These are phyloP conservation scores for Colletotrichum horii DNA, from an alignment of 2,329 filamentous ascomycete species.

Conservation along the genomic window DNA sequence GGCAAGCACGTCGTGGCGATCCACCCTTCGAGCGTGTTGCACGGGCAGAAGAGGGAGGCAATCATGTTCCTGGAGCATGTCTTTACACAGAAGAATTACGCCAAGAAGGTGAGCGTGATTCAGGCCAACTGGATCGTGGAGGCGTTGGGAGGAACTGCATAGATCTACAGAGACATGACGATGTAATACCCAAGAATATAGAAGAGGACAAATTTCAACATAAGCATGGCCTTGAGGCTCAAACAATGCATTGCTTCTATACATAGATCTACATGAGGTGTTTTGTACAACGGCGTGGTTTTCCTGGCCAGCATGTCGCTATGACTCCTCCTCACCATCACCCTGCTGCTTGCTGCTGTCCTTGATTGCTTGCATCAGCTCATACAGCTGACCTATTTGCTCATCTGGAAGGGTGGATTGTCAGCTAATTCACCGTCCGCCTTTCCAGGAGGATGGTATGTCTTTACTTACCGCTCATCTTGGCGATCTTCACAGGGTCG, in stretches of 20 bases:
- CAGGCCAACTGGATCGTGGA: slow-evolving; percentile 65
- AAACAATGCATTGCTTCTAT: background rate
- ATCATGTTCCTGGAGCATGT: slow-evolving; percentile 74
- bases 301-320: background rate
- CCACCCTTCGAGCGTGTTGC: slow-evolving; percentile 67
- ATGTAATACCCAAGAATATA: no score
- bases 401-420: no score
- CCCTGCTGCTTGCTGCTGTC: slow-evolving; percentile 34
- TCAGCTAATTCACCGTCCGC: no score
- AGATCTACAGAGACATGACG: background rate
- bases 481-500: slow-evolving; percentile 82
- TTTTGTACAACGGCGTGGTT: background rate
- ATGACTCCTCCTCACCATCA: slow-evolving; percentile 29
- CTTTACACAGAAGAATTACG: slow-evolving; percentile 70
- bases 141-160: slow-evolving; percentile 38
- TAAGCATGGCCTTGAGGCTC: background rate
- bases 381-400: slow-evolving; percentile 73
- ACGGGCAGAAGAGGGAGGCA: slow-evolving; percentile 67
- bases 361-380: slow-evolving; percentile 85
- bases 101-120: slow-evolving; percentile 68
- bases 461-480: slow-evolving; percentile 81
- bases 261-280: background rate
- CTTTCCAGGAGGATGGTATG: no score
- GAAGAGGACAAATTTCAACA: no score
- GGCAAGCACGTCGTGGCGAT: slow-evolving; percentile 67